A percentile compares a stretch with the other conserved stretches of the same genome.
These are phyloP conservation scores for Colletotrichum costaricense DNA, from an alignment of 2,329 filamentous ascomycete genomes.

Conservation along the genomic window DNA sequence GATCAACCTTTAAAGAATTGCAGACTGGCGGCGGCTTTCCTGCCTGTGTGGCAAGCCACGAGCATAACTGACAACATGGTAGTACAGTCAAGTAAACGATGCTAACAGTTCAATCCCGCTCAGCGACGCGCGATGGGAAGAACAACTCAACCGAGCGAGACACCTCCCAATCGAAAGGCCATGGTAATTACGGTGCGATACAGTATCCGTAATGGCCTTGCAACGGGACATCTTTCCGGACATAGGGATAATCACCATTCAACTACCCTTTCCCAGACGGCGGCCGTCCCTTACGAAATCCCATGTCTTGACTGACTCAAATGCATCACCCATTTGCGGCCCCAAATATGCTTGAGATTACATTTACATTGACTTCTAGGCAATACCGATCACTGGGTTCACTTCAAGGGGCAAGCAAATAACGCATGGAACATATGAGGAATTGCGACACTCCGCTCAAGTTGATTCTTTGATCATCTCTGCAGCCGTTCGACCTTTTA, in stretches of 20 bases:
- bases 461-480: slow-evolving; percentile 1
- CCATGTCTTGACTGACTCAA: slow-evolving; percentile 16
- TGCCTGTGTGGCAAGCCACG: not conserved
- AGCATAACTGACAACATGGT: not conserved
- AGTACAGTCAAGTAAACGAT: slow-evolving; percentile 17
- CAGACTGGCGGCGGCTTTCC: not conserved
- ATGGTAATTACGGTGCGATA: not conserved
- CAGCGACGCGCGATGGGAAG: not conserved
- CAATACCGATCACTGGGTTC: not conserved
- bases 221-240: not conserved
- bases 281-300: not conserved
- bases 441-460: not conserved
- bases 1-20: not conserved
- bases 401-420: not conserved
- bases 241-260: not conserved
- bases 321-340: slow-evolving; percentile 3
- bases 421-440: not conserved
- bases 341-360: slow-evolving; percentile 13
- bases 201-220: not conserved
- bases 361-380: not conserved
- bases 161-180: not conserved
- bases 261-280: slow-evolving; percentile 2
- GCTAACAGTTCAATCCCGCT: slow-evolving; percentile 1
- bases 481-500: not conserved
- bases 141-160: not conserved